These are phyloP conservation scores for Flueggea neowawraea DNA, from an alignment of 441 rosid genomes.

Conservation along the genomic window DNA sequence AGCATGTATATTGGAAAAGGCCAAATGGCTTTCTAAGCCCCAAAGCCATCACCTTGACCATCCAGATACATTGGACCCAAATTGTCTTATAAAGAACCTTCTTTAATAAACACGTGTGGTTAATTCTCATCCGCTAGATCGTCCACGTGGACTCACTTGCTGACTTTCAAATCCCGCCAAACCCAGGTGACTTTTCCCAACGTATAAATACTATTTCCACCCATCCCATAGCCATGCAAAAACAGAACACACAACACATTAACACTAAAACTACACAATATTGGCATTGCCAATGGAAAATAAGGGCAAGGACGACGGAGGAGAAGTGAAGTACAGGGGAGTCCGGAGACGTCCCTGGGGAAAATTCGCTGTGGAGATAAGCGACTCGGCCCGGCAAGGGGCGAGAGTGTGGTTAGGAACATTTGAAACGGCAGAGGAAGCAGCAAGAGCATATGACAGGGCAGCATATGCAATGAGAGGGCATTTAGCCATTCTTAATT, in stretches of 20 bases:
- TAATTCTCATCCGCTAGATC: constrained; percentile 6
- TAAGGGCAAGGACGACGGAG: constrained; percentile 12
- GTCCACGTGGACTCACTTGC: constrained; percentile 21
- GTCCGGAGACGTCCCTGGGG: constrained; percentile 71
- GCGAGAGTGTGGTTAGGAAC: constrained; percentile 82
- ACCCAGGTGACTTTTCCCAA: constrained; percentile 1
- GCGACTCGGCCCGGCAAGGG: constrained; percentile 55
- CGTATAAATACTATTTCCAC: constrained; percentile 17
- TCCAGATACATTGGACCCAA: constrained; percentile 28
- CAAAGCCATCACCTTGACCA: constrained; percentile 41
- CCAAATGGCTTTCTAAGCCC: no score
- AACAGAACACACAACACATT: background rate
- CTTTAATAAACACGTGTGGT: constrained; percentile 19
- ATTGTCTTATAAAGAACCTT: background rate
- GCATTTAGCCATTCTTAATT: constrained; percentile 65
- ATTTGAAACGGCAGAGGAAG: constrained; percentile 76
- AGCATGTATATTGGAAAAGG: background rate
- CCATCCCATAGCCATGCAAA: constrained; percentile 25
- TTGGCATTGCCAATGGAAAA: background rate
- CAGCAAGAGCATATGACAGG: constrained; percentile 75
- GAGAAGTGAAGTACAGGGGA: constrained; percentile 49
- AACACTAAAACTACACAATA: background rate
- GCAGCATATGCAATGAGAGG: constrained; percentile 84
- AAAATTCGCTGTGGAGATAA: constrained; percentile 66
- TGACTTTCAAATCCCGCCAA: constrained; percentile 7